Evolutionary conservation across 176 grass and related monocot species (phyloP), one percentile per base, ranked within the genome.

Genomic region (Coix lacrymajobi): DNA sequence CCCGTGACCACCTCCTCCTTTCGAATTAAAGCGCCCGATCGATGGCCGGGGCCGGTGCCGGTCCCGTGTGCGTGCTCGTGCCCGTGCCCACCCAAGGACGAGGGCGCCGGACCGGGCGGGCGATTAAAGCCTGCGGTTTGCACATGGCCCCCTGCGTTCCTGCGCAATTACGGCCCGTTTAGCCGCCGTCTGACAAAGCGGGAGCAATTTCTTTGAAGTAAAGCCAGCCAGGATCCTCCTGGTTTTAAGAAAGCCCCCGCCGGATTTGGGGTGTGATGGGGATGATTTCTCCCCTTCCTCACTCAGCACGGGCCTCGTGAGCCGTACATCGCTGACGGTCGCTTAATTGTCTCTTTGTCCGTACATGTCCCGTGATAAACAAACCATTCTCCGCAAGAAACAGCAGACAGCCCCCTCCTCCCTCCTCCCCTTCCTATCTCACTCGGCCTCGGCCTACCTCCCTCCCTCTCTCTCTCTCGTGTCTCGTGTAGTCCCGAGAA

Each of bases 11-110:
- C 33, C 11, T 24, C 34, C 20, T 1, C 16, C 79, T 63, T 86
- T 90, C 88, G 80, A 87, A 83, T 69, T 86, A 68, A 86, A 83
- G 80, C 62, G 63, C 26, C 16, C 67, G 11, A 1, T 32, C 37
- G 39, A 6, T 16, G 14, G 1, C 20, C 56, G 69, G 65, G n/a
- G n/a, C n/a, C n/a, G n/a, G n/a, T n/a, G n/a, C n/a, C n/a, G n/a
- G n/a, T n/a, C n/a, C n/a, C n/a, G n/a, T n/a, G n/a, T n/a, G n/a
- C n/a, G n/a, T n/a, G n/a, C 33, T 65, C 22, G 54, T 52, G 17
- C 7, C 49, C 52, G 52, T 56, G 57, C 57, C 10, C 57, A n/a
- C 25, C 24, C 2, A 54, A 49, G 62, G 38, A 49, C 70, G 41
- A 17, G 56, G 71, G 62, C 72, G 63, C 57, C 66, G 57, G 22